Evolutionary conservation across 305 asterid species (phyloP).

Genomic region (Fraxinus nigra): DNA sequence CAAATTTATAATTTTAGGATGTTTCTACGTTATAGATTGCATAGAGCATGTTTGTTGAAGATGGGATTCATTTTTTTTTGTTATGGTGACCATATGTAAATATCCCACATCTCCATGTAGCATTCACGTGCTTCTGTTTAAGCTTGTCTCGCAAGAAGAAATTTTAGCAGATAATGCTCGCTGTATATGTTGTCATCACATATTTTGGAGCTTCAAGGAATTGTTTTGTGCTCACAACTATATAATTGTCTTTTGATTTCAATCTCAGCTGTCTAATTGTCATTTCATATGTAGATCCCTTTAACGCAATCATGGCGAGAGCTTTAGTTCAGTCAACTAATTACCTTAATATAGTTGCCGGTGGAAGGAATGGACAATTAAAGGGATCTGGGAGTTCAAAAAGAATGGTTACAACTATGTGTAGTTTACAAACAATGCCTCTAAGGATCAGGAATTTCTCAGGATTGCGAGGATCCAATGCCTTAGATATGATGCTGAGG

Average conservation of each 20-base stretch:
- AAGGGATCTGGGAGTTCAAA: constrained; percentile 50
- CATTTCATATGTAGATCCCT: constrained; percentile 32
- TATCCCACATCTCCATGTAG: not conserved
- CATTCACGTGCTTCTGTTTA: not conserved
- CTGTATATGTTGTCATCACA: not conserved
- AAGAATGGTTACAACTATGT: constrained; percentile 34
- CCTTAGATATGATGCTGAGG: constrained; percentile 46
- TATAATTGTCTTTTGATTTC: not conserved
- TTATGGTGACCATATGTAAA: not conserved
- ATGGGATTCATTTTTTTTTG: not conserved
- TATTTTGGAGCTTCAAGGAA: not conserved
- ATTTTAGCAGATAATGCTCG: not conserved
- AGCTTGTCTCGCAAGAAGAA: not conserved
- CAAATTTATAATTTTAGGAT: not conserved
- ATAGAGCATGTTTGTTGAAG: not conserved
- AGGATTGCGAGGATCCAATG: constrained; percentile 71
- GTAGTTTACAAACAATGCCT: constrained; percentile 39
- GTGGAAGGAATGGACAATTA: constrained; percentile 42
- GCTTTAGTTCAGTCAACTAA: constrained; percentile 61
- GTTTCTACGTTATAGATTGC: not conserved
- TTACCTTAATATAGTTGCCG: constrained; percentile 51
- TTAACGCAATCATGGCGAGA: constrained; percentile 57
- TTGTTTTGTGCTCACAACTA: not conserved
- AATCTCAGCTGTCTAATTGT: constrained; percentile 19
- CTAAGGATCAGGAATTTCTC: constrained; percentile 50